Evolutionary conservation across 1,139 yeast genomes (phyloP), one percentile per base, ranked within the genome.

Genomic region (Lodderomyces beijingensis): DNA sequence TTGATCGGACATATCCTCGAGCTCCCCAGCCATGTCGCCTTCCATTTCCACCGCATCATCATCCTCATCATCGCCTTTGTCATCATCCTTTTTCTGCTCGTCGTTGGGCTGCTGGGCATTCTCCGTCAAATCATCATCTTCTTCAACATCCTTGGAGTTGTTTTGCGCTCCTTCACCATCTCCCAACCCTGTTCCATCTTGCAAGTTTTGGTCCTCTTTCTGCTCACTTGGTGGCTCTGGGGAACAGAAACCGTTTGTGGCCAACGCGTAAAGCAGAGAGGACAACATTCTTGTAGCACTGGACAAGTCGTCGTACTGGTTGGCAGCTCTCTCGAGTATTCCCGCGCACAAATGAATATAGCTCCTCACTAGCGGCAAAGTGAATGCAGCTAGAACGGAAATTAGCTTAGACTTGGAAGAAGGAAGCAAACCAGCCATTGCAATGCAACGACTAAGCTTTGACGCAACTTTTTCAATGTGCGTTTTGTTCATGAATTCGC

Each of bases 121-220:
- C 51, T 91, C 97, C 6, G 80, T 68, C 35, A 89, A 67, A 54
- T 91, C 96, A 45, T 89, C 97, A 46, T 91, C 96, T 33, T 89
- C 95, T 40, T 83, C 95, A 35, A 83, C 84, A 51, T 88, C 96
- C 31, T 88, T 81, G 0, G 94, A 77, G 47, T 81, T 80, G 38
- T 56, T 57, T 22, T 77, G 72, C 3, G 84, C 95, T 41, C 96
- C 97, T 40, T 83, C 88, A 15, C 97, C 98, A 53, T 91, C 97
- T 31, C 98, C 99, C 25, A 91, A 66, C 8, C 98, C 98, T n/a
- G 96, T 86, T 33, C 98, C 98, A 33, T 81, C 86, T 23, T 80
- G 81, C 51, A 80, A 48, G 47, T 83, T 78, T 30, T 77, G 77
- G 40, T 66, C 70, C 13, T 79, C 76, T 40, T 77, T 72, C 35